phyloP scores from a whole-genome alignment of 2,329 filamentous ascomycete genomes.

The Colletotrichum aenigma region DNA sequence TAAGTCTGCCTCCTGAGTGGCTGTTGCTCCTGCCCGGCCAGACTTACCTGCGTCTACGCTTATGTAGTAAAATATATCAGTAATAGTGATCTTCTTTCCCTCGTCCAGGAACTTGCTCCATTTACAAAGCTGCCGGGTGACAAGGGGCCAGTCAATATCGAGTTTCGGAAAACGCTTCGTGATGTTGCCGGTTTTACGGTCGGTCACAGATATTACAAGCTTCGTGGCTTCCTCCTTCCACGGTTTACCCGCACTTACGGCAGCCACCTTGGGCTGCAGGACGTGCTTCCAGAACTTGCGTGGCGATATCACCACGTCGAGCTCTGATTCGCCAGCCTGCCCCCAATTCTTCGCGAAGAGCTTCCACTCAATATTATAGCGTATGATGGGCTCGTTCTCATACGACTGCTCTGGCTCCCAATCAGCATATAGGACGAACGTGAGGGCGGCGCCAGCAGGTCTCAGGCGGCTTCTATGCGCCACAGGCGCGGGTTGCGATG shows the following conservation, averaged over 20 bases:
- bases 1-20: slow-evolving; percentile 4
- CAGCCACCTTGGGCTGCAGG: neutral
- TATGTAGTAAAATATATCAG: slow-evolving; percentile 1
- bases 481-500: too few relatives aligned
- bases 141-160: slow-evolving; percentile 5
- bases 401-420: neutral
- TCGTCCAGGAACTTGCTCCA: slow-evolving; percentile 6
- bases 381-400: neutral
- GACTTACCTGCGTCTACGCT: neutral
- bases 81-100: slow-evolving; percentile 15
- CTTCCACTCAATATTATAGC: neutral
- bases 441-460: too few relatives aligned
- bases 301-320: neutral
- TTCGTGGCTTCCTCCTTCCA: neutral
- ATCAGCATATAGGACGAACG: neutral
- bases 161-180: neutral
- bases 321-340: neutral
- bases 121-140: neutral
- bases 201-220: neutral
- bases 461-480: too few relatives aligned
- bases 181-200: neutral
- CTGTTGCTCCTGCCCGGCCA: neutral
- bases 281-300: neutral
- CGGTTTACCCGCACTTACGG: neutral
- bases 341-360: neutral